A percentile compares a stretch with the other conserved stretches of the same genome.
These are phyloP conservation scores for Penicillium roqueforti DNA, from an alignment of 495 filamentous ascomycete species.

Conservation along the genomic window DNA sequence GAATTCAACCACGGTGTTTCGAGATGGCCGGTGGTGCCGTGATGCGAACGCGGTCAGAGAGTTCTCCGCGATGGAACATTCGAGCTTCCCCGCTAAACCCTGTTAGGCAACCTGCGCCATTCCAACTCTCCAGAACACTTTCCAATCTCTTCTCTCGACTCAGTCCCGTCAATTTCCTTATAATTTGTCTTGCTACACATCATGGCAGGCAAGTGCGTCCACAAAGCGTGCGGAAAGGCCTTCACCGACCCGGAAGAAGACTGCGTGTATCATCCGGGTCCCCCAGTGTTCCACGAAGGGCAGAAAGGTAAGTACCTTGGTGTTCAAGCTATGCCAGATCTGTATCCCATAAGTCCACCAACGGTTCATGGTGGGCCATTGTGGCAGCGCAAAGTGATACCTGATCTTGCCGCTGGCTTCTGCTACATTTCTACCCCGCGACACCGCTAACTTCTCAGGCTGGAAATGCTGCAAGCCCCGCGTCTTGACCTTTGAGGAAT, in stretches of 20 bases:
- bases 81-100: slow-evolving; percentile 44
- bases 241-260: slow-evolving; percentile 80
- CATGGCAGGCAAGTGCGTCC: slow-evolving; percentile 91
- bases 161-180: not conserved
- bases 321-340: slow-evolving; percentile 20
- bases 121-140: slow-evolving; percentile 4
- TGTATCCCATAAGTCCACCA: not conserved
- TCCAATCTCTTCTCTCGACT: slow-evolving; percentile 5
- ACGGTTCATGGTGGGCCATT: not conserved
- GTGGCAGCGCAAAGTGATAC: not conserved
- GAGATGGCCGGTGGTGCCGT: not conserved
- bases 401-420: not conserved
- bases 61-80: slow-evolving; percentile 42
- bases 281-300: slow-evolving; percentile 94
- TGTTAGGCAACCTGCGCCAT: slow-evolving; percentile 23
- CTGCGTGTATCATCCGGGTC: slow-evolving; percentile 90
- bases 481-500: slow-evolving; percentile 98
- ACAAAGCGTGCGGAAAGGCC: slow-evolving; percentile 88
- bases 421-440: not conserved
- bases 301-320: slow-evolving; percentile 80
- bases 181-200: slow-evolving; percentile 10
- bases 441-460: slow-evolving; percentile 49
- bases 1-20: not conserved
- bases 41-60: slow-evolving; percentile 13
- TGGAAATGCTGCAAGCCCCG: slow-evolving; percentile 99